Evolutionary conservation across 345 rosid species (phyloP), one percentile per base, ranked within the genome.

Genomic region (Linum usitatissimum): DNA sequence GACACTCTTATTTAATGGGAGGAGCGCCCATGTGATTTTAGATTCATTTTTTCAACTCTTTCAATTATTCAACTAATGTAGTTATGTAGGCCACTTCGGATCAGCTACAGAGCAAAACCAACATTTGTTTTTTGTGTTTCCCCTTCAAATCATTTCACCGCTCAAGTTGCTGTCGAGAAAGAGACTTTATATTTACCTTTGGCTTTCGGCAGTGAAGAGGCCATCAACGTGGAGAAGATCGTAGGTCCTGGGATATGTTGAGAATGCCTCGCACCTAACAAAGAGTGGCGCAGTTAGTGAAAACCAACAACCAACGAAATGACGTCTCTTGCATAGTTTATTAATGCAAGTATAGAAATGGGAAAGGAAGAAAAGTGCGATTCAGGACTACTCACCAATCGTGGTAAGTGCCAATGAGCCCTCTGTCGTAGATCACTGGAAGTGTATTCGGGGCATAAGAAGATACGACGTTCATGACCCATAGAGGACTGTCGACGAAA

Each of bases 401-500:
- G 45, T 90, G 97, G 66, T 80, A 87, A 17, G 96, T 78, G 76
- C 99, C 99, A 14, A 93, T 83, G 55, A 93, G 87, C n/a, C 99
- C 99, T 34, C 99, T 89, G 64, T 93, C 99, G 38, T 77, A 90
- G 28, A 93, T 84, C 64, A 87, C 87, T 6, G 96, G 79, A 58
- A 93, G 90, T 3, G 99, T 78, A 62, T 87, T 93, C 30, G 81
- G 75, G 73, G 87, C 85, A 59, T 90, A 86, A 40, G 96, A 87
- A 17, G 99, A 90, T 49, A 86, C 89, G 18, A 93, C 96, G 18
- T 90, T 93, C 97, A 93, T 93, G 64, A 87, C 90, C 99, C 99
- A 93, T 63, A 82, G 28, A 18, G 99, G 97, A 75, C 83, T 86
- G 58, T 86, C 85, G 61, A 86, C 62, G 59, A 86, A 34, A 55